Evolutionary conservation across 2,329 filamentous ascomycete species (phyloP).

Genomic region (Talaromyces sp.): DNA sequence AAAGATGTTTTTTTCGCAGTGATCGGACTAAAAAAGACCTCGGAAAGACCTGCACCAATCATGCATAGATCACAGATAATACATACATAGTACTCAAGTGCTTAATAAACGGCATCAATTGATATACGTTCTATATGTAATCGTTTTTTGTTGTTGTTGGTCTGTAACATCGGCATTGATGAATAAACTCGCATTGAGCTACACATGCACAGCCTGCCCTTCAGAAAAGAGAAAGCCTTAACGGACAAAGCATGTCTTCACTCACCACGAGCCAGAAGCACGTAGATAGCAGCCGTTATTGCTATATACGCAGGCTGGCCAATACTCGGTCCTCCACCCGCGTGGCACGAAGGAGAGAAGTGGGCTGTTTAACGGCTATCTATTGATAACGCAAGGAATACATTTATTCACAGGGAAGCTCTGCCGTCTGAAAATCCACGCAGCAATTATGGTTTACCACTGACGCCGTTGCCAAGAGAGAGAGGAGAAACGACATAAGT

Average conservation of each 20-base stretch:
- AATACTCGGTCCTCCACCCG: neutral
- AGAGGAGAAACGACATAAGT: neutral
- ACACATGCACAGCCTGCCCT: neutral
- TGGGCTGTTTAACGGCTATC: neutral
- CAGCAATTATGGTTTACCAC: neutral
- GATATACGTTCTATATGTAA: no score
- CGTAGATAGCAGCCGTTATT: neutral
- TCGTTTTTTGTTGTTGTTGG: no score
- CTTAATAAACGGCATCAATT: no score
- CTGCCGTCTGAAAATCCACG: neutral
- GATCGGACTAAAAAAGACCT: neutral
- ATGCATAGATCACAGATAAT: no score
- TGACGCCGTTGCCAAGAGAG: neutral
- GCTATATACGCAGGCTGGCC: neutral
- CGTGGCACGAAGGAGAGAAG: no score
- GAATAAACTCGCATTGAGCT: neutral
- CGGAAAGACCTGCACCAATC: no score
- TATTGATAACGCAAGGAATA: neutral
- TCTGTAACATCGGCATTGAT: neutral
- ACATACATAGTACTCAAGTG: no score
- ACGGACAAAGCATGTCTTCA: neutral
- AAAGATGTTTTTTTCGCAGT: neutral
- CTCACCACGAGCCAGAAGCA: neutral
- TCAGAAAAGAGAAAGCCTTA: neutral
- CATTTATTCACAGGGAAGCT: neutral